phyloP scores from a whole-genome alignment of 768 basidiomycete species.

The Trametes elegans region DNA sequence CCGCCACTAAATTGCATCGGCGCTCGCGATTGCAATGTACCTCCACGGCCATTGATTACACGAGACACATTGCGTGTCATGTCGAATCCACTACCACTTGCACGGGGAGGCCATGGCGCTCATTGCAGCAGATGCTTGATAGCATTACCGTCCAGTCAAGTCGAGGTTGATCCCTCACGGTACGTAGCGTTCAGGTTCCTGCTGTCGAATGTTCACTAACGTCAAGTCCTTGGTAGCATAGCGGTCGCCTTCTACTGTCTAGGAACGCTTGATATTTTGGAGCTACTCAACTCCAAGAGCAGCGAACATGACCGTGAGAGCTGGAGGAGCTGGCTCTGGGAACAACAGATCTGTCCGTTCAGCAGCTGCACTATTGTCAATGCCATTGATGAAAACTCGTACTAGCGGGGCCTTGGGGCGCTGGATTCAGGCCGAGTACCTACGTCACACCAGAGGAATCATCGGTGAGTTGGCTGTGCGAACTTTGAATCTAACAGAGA shows the following conservation, averaged over 20 bases:
- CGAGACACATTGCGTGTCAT: background rate
- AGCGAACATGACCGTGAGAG: constrained; percentile 49
- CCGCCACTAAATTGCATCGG: background rate
- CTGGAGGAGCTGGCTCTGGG: constrained; percentile 90
- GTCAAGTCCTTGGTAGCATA: constrained; percentile 47
- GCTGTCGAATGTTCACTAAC: no score
- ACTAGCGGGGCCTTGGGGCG: constrained; percentile 56
- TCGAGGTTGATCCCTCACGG: constrained; percentile 74
- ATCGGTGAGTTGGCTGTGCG: constrained; percentile 1
- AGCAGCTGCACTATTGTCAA: background rate
- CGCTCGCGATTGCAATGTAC: no score
- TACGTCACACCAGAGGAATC: constrained; percentile 53
- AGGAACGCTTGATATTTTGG: constrained; percentile 78
- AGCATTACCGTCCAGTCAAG: constrained; percentile 67
- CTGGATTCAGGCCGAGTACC: constrained; percentile 74
- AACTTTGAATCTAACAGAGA: no score
- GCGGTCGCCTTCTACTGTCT: constrained; percentile 89
- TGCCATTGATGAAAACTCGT: constrained; percentile 6
- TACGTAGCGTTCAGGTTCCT: constrained; percentile 25
- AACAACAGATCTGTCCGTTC: constrained; percentile 66
- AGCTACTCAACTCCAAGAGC: constrained; percentile 44
- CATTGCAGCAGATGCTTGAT: constrained; percentile 69
- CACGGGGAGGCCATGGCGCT: constrained; percentile 52
- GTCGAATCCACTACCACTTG: constrained; percentile 23
- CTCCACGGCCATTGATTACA: background rate